These are phyloP conservation scores for Polyporus tsugae DNA, from an alignment of 1,284 basidiomycete species.

Conservation along the genomic window DNA sequence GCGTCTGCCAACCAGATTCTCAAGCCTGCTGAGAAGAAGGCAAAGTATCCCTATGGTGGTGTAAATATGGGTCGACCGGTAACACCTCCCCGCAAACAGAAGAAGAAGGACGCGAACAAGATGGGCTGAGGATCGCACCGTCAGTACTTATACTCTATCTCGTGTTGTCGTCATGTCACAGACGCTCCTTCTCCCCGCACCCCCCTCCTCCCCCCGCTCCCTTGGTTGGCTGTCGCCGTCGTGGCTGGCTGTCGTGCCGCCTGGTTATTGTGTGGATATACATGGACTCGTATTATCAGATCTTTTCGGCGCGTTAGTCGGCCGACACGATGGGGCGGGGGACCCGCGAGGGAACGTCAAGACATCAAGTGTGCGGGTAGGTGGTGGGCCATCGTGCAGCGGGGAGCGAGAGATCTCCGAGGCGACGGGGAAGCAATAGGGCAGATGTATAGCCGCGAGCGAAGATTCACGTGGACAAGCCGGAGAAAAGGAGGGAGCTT, in stretches of 20 bases:
- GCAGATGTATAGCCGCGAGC: neutral
- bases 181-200: slow-evolving; percentile 33
- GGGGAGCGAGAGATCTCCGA: slow-evolving; percentile 6
- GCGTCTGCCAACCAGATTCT: slow-evolving; percentile 65
- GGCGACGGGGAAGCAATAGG: neutral
- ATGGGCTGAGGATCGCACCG: slow-evolving; percentile 57
- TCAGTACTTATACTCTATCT: slow-evolving; percentile 39
- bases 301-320: slow-evolving; percentile 24
- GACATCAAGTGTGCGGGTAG: slow-evolving; percentile 29
- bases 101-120: slow-evolving; percentile 82
- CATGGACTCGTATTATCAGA: slow-evolving; percentile 31
- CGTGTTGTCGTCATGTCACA: slow-evolving; percentile 36
- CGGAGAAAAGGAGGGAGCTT: neutral
- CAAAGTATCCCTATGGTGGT: slow-evolving; percentile 87
- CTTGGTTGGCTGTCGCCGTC: slow-evolving; percentile 32
- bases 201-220: slow-evolving; percentile 15
- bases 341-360: slow-evolving; percentile 28
- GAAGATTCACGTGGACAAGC: neutral
- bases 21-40: slow-evolving; percentile 99
- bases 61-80: slow-evolving; percentile 83
- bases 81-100: slow-evolving; percentile 85
- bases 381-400: slow-evolving; percentile 15
- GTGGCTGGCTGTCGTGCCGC: slow-evolving; percentile 27
- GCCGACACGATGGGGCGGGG: slow-evolving; percentile 20
- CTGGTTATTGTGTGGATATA: slow-evolving; percentile 34